Percentiles rank a stretch among this genome's conserved stretches.
Evolutionary conservation across 2,329 filamentous ascomycete genomes (phyloP).

Genomic region (Aspergillus candidus): DNA sequence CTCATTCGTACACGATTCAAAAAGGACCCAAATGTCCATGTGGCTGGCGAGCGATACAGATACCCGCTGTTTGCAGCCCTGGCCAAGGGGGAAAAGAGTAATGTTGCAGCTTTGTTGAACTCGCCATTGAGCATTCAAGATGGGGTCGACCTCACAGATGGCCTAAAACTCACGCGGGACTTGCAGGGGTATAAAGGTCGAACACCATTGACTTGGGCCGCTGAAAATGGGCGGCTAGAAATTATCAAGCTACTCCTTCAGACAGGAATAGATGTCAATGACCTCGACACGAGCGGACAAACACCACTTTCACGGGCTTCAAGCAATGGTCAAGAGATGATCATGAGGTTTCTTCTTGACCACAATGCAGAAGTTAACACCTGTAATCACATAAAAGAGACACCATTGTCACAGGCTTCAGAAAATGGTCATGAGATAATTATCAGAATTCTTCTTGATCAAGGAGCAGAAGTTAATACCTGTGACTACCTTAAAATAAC

Average conservation of each 20-base stretch:
- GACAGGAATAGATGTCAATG: not conserved
- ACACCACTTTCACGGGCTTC: slow-evolving; percentile 5
- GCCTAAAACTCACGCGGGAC: slow-evolving; percentile 5
- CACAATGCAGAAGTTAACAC: slow-evolving; percentile 6
- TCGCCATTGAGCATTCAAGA: slow-evolving; percentile 1
- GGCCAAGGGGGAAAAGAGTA: slow-evolving; percentile 6
- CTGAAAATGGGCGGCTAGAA: not conserved
- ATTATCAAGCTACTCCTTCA: slow-evolving; percentile 9
- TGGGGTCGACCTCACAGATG: slow-evolving; percentile 8
- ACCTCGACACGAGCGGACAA: not conserved
- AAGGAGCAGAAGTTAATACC: slow-evolving; percentile 5
- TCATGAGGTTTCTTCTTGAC: slow-evolving; percentile 9
- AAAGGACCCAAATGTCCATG: slow-evolving; percentile 3
- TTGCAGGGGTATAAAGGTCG: slow-evolving; percentile 2
- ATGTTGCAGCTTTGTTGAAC: slow-evolving; percentile 8
- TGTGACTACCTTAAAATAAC: too few species aligned
- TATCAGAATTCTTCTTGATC: slow-evolving; percentile 6
- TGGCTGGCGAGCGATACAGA: slow-evolving; percentile 5
- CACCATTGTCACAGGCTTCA: too few species aligned
- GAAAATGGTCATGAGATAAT: not conserved
- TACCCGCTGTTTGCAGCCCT: slow-evolving; percentile 16
- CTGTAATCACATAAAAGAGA: too few species aligned
- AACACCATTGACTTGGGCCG: slow-evolving; percentile 14
- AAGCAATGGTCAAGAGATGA: slow-evolving; percentile 2
- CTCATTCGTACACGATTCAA: slow-evolving; percentile 6